Percentiles rank a stretch among this genome's conserved stretches.
phyloP scores from a whole-genome alignment of 1,284 basidiomycete species.

The Ustilago cynodontis region DNA sequence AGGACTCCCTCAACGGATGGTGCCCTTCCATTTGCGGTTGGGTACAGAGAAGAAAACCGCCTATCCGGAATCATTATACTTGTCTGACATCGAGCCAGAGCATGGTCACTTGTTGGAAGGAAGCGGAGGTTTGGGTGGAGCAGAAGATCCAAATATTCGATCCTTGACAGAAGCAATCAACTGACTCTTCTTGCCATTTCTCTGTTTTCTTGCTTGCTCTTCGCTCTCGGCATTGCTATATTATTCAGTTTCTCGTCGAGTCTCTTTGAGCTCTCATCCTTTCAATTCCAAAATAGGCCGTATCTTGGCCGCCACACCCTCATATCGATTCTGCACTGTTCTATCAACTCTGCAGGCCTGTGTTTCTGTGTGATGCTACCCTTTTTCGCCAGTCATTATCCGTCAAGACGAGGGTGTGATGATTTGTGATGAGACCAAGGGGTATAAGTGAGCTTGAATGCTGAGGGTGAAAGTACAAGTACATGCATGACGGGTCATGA shows the following conservation, averaged over 20 bases:
- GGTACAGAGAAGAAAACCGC: slow-evolving; percentile 56
- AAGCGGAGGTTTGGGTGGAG: not conserved
- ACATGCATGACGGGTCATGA: not conserved
- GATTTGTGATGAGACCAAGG: not conserved
- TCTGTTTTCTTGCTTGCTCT: not conserved
- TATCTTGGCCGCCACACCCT: slow-evolving; percentile 19
- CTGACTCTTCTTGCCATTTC: slow-evolving; percentile 21
- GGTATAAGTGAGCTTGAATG: slow-evolving; percentile 4
- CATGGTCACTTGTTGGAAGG: slow-evolving; percentile 9
- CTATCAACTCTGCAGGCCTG: not conserved
- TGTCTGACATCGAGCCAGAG: slow-evolving; percentile 55
- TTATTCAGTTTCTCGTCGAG: slow-evolving; percentile 29
- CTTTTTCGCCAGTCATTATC: not conserved
- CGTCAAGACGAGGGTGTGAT: not conserved
- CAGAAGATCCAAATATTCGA: not conserved
- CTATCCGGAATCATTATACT: slow-evolving; percentile 64
- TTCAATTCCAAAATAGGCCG: slow-evolving; percentile 34
- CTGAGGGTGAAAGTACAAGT: not conserved
- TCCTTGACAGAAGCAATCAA: not conserved
- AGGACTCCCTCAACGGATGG: slow-evolving; percentile 66
- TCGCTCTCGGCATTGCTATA: slow-evolving; percentile 4
- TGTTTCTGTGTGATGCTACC: not conserved
- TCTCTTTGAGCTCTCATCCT: slow-evolving; percentile 14
- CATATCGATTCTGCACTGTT: not conserved
- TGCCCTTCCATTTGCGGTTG: slow-evolving; percentile 35